Percentiles rank a stretch among this genome's conserved stretches.
phyloP scores from a whole-genome alignment of 1,284 basidiomycete species.

The Fomitopsis palustris region DNA sequence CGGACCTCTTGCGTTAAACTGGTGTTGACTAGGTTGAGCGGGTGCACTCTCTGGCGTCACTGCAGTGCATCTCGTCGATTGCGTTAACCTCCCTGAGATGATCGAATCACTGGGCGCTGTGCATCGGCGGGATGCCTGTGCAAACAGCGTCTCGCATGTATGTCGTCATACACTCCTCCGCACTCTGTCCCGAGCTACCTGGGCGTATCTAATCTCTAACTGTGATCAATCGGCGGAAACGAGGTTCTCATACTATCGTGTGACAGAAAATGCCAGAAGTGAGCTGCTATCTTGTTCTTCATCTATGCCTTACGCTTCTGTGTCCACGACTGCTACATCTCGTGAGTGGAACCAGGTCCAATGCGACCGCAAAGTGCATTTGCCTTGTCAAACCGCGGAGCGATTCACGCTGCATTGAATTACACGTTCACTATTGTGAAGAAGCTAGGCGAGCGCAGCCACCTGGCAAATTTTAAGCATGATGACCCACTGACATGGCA shows the following conservation, averaged over 20 bases:
- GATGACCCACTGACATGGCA: background rate
- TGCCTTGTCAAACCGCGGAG: background rate
- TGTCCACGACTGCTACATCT: background rate
- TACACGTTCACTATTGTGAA: background rate
- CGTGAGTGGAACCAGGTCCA: background rate
- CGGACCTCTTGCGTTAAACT: background rate
- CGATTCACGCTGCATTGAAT: background rate
- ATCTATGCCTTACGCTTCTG: background rate
- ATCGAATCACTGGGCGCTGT: too few relatives aligned
- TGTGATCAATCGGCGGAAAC: background rate
- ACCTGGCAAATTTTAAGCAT: background rate
- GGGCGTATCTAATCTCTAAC: background rate
- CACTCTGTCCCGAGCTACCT: too few relatives aligned
- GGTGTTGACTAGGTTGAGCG: background rate
- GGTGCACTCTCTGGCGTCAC: background rate
- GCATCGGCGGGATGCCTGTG: background rate
- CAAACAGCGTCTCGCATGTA: background rate
- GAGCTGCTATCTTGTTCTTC: background rate
- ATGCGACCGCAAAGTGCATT: background rate
- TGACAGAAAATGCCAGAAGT: background rate
- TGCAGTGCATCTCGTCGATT: background rate
- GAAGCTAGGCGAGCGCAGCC: background rate
- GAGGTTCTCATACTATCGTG: background rate
- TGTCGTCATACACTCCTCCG: background rate
- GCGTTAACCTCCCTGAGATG: background rate